A percentile compares a stretch with the other conserved stretches of the same genome.
phyloP scores from a whole-genome alignment of 345 rosid species.

The Raphanus sativus region DNA sequence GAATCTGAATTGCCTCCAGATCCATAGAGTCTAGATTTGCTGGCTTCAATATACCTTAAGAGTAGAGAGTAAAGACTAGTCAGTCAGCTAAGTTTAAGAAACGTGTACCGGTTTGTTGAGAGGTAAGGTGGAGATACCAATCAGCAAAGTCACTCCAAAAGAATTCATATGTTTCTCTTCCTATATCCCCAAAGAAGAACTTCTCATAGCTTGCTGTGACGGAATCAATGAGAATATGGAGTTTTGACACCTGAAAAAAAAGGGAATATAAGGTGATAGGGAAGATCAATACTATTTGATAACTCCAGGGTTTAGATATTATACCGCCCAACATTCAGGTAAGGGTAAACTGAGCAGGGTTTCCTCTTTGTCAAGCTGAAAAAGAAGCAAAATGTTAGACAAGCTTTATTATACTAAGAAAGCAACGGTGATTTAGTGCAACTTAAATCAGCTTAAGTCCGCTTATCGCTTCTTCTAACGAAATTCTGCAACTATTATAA shows the following conservation, averaged over 20 bases:
- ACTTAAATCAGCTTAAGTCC: conserved; percentile 4
- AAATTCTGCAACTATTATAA: background rate
- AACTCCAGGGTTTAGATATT: conserved; percentile 18
- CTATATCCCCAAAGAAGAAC: conserved; percentile 87
- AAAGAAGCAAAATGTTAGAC: background rate
- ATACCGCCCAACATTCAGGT: conserved; percentile 97
- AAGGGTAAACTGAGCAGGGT: conserved; percentile 60
- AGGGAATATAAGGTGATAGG: conserved; percentile 11
- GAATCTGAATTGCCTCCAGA: conserved; percentile 53
- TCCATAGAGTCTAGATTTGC: conserved; percentile 80
- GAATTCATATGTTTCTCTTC: conserved; percentile 92
- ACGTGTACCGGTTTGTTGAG: conserved; percentile 11
- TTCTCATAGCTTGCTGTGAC: conserved; percentile 86
- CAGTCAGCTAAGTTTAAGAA: conserved; percentile 8
- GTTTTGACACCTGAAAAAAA: conserved; percentile 74
- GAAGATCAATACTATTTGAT: background rate
- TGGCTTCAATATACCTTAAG: conserved; percentile 80
- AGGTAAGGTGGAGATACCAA: conserved; percentile 54
- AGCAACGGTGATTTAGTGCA: background rate
- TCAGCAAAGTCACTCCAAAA: conserved; percentile 98
- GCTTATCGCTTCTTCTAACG: conserved; percentile 1
- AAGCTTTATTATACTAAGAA: background rate
- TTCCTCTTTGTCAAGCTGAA: conserved; percentile 74
- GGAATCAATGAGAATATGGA: conserved; percentile 75
- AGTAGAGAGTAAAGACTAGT: conserved; percentile 29